Evolutionary conservation across 2,329 filamentous ascomycete species (phyloP).

Genomic region (Aureobasidium sp.): DNA sequence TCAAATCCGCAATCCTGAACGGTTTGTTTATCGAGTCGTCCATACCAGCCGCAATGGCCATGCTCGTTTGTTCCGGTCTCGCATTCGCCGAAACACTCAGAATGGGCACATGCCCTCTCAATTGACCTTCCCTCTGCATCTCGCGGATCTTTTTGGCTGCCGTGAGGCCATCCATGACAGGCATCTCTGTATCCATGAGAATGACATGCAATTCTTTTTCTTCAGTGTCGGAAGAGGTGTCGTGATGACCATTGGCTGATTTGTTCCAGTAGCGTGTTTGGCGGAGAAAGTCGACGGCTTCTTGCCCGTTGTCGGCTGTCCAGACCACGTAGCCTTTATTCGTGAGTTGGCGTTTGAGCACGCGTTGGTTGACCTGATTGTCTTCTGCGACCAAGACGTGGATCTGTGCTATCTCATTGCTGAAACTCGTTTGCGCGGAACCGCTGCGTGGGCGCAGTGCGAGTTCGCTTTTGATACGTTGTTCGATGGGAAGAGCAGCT

Average conservation of each 20-base stretch:
- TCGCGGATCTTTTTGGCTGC: constrained; percentile 63
- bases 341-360: constrained; percentile 33
- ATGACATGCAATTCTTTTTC: constrained; percentile 41
- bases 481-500: not conserved
- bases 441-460: not conserved
- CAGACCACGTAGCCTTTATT: constrained; percentile 32
- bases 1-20: constrained; percentile 18
- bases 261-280: constrained; percentile 21
- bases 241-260: constrained; percentile 2
- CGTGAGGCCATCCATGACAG: constrained; percentile 64
- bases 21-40: constrained; percentile 27
- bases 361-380: constrained; percentile 34
- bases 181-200: constrained; percentile 48
- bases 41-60: constrained; percentile 65
- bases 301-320: constrained; percentile 34
- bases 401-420: not conserved
- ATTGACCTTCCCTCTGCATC: constrained; percentile 54
- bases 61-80: constrained; percentile 64
- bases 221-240: constrained; percentile 8
- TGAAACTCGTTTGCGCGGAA: not conserved
- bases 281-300: constrained; percentile 31
- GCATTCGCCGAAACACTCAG: constrained; percentile 78
- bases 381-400: constrained; percentile 23
- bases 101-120: constrained; percentile 61
- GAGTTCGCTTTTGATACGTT: not conserved